phyloP scores from a whole-genome alignment of 306 rosid species.

The Trifolium pratense region DNA sequence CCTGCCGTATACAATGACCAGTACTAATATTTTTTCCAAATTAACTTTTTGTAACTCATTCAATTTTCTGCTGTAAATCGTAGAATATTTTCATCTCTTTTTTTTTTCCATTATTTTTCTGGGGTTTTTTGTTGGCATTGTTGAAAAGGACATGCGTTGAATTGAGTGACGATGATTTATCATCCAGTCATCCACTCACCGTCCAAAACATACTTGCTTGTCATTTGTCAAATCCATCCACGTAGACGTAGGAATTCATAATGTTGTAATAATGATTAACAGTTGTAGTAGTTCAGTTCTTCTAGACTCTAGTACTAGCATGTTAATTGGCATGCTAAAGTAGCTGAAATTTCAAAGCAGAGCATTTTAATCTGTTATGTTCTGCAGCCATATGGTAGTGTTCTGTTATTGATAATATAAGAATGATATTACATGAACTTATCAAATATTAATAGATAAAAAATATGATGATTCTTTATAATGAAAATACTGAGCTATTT shows the following conservation, averaged over 20 bases:
- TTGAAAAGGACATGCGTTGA: background rate
- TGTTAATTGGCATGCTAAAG: no score
- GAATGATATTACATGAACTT: no score
- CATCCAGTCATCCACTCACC: conserved; percentile 32
- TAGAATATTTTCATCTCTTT: background rate
- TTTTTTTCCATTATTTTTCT: background rate
- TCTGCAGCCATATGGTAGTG: no score
- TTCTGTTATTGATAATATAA: no score
- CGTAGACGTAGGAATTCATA: conserved; percentile 3
- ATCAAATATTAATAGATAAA: no score
- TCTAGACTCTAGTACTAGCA: no score
- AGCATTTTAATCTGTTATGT: no score
- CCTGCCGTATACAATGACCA: background rate
- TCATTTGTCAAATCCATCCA: conserved; percentile 27
- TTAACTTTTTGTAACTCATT: background rate
- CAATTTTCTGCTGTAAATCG: background rate
- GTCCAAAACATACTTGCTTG: conserved; percentile 10
- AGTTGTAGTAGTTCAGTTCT: background rate
- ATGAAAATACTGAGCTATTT: no score
- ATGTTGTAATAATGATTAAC: background rate
- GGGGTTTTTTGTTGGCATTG: background rate
- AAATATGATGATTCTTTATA: no score
- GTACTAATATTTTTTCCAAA: background rate
- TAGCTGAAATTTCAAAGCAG: no score
- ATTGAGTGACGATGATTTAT: conserved; percentile 19